These are phyloP conservation scores for Backusella psychrophila DNA, from an alignment of 192 early-diverging fungal genomes.

Conservation along the genomic window DNA sequence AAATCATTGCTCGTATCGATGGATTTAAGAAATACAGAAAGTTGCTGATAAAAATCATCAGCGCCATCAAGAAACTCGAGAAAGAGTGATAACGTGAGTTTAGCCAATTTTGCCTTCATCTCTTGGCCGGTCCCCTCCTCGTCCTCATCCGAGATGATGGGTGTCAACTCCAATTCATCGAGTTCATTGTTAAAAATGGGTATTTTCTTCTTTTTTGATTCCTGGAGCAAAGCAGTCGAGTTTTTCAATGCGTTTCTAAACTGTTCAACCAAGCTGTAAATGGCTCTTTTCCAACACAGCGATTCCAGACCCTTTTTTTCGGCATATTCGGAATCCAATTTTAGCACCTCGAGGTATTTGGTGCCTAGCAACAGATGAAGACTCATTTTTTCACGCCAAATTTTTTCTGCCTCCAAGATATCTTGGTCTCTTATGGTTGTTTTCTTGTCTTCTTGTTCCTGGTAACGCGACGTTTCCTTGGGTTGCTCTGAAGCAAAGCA, in stretches of 20 bases:
- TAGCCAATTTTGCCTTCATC: not conserved
- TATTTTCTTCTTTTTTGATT: not conserved
- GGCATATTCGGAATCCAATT: conserved; percentile 44
- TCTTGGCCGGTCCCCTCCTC: not conserved
- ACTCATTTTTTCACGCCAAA: conserved; percentile 35
- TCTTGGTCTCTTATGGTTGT: not conserved
- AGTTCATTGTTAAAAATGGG: not conserved
- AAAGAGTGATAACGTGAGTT: conserved; percentile 35
- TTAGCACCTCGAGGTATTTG: conserved; percentile 43
- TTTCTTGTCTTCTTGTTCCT: not conserved
- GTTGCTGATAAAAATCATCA: conserved; percentile 44
- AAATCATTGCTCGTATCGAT: conserved; percentile 19
- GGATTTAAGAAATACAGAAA: conserved; percentile 32
- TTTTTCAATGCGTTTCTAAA: conserved; percentile 46
- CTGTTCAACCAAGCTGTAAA: conserved; percentile 50
- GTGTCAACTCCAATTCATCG: conserved; percentile 12
- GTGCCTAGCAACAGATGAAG: conserved; percentile 34
- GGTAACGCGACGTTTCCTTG: not conserved
- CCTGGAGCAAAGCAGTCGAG: not conserved
- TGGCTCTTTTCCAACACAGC: conserved; percentile 53
- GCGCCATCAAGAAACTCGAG: conserved; percentile 41
- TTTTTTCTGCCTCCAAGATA: not conserved
- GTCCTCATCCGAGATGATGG: conserved; percentile 16
- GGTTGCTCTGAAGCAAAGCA: not conserved
- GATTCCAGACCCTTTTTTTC: conserved; percentile 53